These are phyloP conservation scores for Spergularia azorica DNA, from an alignment of 179 eudicot species.

Conservation along the genomic window DNA sequence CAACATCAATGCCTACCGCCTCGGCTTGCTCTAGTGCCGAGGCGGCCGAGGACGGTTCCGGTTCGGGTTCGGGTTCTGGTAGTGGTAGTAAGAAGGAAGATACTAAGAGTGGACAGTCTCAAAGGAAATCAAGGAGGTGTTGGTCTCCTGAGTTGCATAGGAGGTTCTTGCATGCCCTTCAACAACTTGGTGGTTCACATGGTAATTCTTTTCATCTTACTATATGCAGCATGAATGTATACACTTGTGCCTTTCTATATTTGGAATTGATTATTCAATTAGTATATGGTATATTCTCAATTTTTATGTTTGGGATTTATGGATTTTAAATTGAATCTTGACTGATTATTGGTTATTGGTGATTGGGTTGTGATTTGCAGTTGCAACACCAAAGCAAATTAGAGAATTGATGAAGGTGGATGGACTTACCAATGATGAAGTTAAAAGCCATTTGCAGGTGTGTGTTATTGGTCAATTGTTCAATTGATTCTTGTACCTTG, in stretches of 20 bases:
- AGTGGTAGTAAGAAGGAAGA: conserved; percentile 44
- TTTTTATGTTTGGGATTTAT: not conserved
- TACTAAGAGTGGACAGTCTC: conserved; percentile 40
- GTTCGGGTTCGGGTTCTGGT: conserved; percentile 28
- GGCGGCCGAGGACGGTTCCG: conserved; percentile 22
- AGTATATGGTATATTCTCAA: too few relatives aligned
- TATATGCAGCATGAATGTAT: not conserved
- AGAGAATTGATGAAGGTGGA: conserved; percentile 50
- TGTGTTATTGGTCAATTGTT: conserved; percentile 19
- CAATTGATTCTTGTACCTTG: not conserved
- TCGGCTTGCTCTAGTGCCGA: conserved; percentile 50
- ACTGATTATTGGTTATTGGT: conserved; percentile 12
- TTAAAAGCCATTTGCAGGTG: conserved; percentile 53
- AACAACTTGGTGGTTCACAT: conserved; percentile 93
- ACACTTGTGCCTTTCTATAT: too few relatives aligned
- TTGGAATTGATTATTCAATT: too few relatives aligned
- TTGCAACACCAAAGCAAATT: conserved; percentile 48
- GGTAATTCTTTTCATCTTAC: conserved; percentile 37
- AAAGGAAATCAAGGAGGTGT: conserved; percentile 72
- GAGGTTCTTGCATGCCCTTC: conserved; percentile 77
- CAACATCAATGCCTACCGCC: conserved; percentile 36
- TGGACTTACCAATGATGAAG: conserved; percentile 55
- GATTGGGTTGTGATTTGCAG: conserved; percentile 27
- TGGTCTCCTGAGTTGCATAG: conserved; percentile 95
- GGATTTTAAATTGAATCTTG: not conserved